phyloP scores from a whole-genome alignment of 2,329 filamentous ascomycete species.

The Thielaviopsis populi region DNA sequence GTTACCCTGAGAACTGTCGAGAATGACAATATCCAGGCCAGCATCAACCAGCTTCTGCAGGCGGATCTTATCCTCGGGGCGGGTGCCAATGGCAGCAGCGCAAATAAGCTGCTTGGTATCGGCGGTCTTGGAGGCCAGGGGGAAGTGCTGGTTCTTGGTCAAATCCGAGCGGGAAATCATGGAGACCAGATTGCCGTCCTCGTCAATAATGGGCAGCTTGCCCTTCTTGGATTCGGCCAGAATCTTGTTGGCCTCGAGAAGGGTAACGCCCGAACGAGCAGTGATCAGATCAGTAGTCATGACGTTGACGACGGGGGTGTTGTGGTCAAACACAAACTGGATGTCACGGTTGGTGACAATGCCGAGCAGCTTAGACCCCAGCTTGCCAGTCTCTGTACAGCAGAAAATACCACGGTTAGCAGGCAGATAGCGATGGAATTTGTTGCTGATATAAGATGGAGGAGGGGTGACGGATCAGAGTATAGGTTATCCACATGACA shows the following conservation, averaged over 20 bases:
- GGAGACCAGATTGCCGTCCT: conserved; percentile 70
- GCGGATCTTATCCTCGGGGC: conserved; percentile 79
- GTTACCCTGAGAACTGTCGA: conserved; percentile 96
- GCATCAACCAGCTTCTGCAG: conserved; percentile 82
- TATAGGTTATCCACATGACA: conserved; percentile 57
- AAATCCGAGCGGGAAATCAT: conserved; percentile 88
- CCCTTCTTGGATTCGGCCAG: conserved; percentile 95
- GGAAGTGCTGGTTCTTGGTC: conserved; percentile 97
- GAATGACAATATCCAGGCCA: conserved; percentile 83
- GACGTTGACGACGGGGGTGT: conserved; percentile 64
- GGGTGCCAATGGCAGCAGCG: conserved; percentile 87
- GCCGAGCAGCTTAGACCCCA: conserved; percentile 89
- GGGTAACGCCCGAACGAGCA: conserved; percentile 64
- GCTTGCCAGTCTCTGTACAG: conserved; percentile 64
- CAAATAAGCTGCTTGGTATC: conserved; percentile 96
- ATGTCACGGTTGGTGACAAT: conserved; percentile 98
- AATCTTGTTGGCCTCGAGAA: conserved; percentile 82
- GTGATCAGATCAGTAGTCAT: conserved; percentile 95
- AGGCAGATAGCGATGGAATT: background rate
- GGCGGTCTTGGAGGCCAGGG: conserved; percentile 86
- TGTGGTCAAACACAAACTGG: conserved; percentile 73
- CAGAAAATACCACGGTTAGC: conserved; percentile 13
- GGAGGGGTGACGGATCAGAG: conserved; percentile 18
- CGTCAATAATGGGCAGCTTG: conserved; percentile 86
- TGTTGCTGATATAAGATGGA: conserved; percentile 32